Evolutionary conservation across 2,329 filamentous ascomycete genomes (phyloP).

Genomic region (Penicillium sclerotigenum): DNA sequence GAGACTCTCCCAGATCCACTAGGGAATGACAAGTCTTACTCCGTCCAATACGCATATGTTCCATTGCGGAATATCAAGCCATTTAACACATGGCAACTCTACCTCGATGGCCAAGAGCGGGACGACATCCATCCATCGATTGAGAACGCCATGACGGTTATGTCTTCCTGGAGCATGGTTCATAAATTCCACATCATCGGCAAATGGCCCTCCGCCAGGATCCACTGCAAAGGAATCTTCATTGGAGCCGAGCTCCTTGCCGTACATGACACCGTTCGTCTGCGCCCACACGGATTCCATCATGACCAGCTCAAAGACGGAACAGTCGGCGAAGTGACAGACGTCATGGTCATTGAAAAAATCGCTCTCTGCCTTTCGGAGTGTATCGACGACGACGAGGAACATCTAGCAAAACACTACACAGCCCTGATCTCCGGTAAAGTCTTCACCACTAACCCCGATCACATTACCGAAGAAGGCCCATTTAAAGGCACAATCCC

Average conservation of each 20-base stretch:
- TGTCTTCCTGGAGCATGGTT: conserved; percentile 53
- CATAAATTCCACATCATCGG: conserved; percentile 54
- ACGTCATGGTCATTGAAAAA: conserved; percentile 54
- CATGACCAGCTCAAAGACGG: conserved; percentile 13
- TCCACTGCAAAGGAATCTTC: conserved; percentile 55
- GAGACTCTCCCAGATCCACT: conserved; percentile 56
- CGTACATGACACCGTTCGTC: conserved; percentile 54
- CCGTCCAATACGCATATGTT: conserved; percentile 55
- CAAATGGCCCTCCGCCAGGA: conserved; percentile 51
- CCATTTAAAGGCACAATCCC: conserved; percentile 1
- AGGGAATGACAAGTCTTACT: conserved; percentile 49
- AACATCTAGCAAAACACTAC: conserved; percentile 46
- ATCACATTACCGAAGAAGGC: conserved; percentile 23
- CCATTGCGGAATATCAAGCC: conserved; percentile 54
- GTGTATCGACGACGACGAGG: conserved; percentile 49
- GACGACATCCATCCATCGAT: conserved; percentile 53
- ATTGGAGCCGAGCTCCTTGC: conserved; percentile 56
- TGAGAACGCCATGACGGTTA: conserved; percentile 51
- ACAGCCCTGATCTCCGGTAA: conserved; percentile 50
- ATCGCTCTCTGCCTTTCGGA: conserved; percentile 52
- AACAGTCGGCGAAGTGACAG: conserved; percentile 37
- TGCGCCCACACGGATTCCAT: conserved; percentile 38
- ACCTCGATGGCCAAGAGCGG: conserved; percentile 42
- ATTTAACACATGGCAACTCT: conserved; percentile 53
- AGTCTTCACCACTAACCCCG: conserved; percentile 41